Evolutionary conservation across 78 protist genomes (phyloP), one percentile per base, ranked within the genome.

Genomic region (Planoprotostelium fungivorum): DNA sequence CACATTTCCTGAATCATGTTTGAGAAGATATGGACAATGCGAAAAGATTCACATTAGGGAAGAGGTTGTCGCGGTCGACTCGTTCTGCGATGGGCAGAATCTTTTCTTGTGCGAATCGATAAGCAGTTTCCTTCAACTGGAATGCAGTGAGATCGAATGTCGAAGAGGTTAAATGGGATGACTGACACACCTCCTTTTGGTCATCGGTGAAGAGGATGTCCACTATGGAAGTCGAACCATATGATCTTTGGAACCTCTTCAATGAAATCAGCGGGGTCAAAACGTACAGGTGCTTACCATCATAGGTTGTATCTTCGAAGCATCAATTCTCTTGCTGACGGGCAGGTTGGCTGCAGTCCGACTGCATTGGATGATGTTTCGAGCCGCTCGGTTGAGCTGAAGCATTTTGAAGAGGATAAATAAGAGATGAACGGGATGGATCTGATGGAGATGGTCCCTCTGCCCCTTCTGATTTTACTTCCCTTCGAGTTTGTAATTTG

Each of bases 61-160:
- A 95, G 34, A 37, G 89, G 86, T 95, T 97, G 36, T 51, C 63
- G 34, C 34, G 35, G 87, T 97, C 99, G 34, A 95, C 90, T 29
- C 91, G 92, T 5, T 38, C 88, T 0, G 99, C 99, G 5, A 84
- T 88, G 37, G 99, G 99, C 9, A 95, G 97, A 0, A 97, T 83
- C 86, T 96, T 92, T 29, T 88, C 94, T 90, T 93, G 91, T 63
- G 94, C 93, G 63, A 94, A 94, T 36, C 93, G 83, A 89, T 88
- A 86, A 29, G 93, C 91, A 1, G 94, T 86, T 1, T 93, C 95
- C 38, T 90, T 91, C 35, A 96, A 89, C 91, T 91, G 91, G 28
- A 39, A 35, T 85, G 88, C 85, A 0, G 38, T 84, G 38, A 90
- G 94, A 84, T 73, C 83, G 29, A 89, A 89, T 51, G 73, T 51